Conservation (phyloP, 225 moss, liverwort and hornwort genomes). For the Pleurozium schreberi region DNA sequence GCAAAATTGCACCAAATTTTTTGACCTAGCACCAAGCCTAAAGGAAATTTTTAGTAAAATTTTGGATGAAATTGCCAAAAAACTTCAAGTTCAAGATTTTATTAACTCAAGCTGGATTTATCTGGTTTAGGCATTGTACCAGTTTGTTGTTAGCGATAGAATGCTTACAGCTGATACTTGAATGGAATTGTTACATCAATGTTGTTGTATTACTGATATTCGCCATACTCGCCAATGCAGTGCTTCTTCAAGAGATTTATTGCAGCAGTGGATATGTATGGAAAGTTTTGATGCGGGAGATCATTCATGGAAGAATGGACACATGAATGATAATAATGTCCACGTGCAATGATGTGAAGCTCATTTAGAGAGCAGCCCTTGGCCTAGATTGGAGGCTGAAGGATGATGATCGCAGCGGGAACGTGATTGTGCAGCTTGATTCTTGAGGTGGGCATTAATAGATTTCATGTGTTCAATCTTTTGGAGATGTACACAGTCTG, state of each 20-base stretch:
- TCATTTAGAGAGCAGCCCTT: background rate
- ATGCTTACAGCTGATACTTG: background rate
- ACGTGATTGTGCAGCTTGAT: background rate
- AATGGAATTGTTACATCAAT: background rate
- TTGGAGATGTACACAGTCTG: too few species aligned
- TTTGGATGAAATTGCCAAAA: too few species aligned
- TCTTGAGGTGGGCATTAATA: slow-evolving; percentile 5
- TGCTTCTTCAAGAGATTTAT: background rate
- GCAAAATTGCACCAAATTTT: too few species aligned
- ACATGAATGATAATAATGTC: slow-evolving; percentile 21
- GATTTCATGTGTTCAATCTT: background rate
- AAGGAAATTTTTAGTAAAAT: too few species aligned
- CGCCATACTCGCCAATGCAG: background rate
- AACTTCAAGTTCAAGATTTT: too few species aligned
- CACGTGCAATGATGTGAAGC: background rate
- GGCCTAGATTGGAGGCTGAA: background rate
- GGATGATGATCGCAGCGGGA: background rate
- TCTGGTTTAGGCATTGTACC: background rate
- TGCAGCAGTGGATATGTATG: background rate
- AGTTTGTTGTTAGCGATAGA: too few species aligned
- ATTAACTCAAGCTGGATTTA: background rate
- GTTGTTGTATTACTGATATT: background rate
- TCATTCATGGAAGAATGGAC: background rate
- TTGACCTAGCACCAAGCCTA: too few species aligned
- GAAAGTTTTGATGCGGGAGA: background rate